These are phyloP conservation scores for Wickerhamiella slavikovae DNA, from an alignment of 805 yeast species.

Conservation along the genomic window DNA sequence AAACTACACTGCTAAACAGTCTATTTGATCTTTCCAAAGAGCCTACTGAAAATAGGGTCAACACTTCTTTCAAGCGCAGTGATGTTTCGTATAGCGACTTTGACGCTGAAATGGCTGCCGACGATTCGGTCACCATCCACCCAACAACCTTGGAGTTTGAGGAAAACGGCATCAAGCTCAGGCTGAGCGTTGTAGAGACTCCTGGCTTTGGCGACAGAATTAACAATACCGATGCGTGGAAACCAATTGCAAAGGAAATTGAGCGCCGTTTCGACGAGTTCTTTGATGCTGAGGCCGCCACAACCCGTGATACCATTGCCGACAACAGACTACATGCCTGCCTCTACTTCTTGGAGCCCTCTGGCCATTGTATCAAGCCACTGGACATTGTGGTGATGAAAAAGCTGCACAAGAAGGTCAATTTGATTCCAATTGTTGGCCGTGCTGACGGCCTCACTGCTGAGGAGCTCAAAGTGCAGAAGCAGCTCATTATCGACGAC, in stretches of 20 bases:
- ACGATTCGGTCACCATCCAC: conserved; percentile 14
- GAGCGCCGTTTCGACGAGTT: conserved; percentile 69
- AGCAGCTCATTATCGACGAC: conserved; percentile 58
- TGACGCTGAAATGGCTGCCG: neutral
- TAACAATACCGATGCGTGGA: conserved; percentile 65
- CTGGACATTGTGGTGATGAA: conserved; percentile 79
- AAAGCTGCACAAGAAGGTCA: conserved; percentile 73
- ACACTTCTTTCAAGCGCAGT: neutral
- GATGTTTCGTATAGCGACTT: neutral
- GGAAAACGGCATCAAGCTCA: conserved; percentile 81
- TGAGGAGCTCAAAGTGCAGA: conserved; percentile 61
- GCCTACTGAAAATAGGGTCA: conserved; percentile 9
- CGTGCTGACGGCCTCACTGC: conserved; percentile 85
- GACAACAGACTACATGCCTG: conserved; percentile 88
- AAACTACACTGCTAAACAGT: conserved; percentile 78
- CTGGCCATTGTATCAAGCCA: conserved; percentile 81
- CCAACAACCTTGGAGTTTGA: conserved; percentile 54
- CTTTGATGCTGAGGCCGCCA: conserved; percentile 74
- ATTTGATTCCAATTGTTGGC: conserved; percentile 85
- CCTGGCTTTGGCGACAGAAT: conserved; percentile 90
- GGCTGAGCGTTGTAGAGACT: conserved; percentile 65
- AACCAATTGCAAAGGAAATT: conserved; percentile 78
- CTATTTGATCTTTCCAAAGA: conserved; percentile 43
- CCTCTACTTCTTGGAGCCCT: conserved; percentile 87
- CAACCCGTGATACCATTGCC: conserved; percentile 44